phyloP scores from a whole-genome alignment of 2,329 filamentous ascomycete species.

The Plectosphaerella cucumerina region DNA sequence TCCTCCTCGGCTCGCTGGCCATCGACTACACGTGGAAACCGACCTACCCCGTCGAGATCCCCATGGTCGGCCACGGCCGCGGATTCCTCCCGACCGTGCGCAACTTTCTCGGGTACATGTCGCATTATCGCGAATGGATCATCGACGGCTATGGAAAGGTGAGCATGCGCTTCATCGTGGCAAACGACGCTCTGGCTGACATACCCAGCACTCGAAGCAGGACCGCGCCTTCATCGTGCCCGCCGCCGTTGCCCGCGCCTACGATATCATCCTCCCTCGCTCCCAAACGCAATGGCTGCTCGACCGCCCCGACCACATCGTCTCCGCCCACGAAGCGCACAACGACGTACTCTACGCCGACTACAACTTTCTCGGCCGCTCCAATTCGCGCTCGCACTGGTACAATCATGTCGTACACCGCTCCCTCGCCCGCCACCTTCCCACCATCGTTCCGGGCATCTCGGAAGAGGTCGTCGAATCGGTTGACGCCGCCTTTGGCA shows the following conservation, averaged over 20 bases:
- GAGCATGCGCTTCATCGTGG: not conserved
- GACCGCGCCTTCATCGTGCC: conserved; percentile 37
- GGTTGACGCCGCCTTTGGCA: conserved; percentile 28
- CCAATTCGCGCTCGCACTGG: conserved; percentile 29
- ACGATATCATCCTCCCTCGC: conserved; percentile 39
- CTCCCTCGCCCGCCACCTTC: conserved; percentile 35
- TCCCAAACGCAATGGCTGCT: conserved; percentile 41
- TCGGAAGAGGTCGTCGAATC: conserved; percentile 34
- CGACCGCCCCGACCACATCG: conserved; percentile 38
- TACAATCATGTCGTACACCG: conserved; percentile 38
- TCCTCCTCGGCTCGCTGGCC: conserved; percentile 32
- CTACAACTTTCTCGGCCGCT: conserved; percentile 37
- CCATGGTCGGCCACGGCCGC: conserved; percentile 33
- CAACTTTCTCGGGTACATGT: conserved; percentile 34
- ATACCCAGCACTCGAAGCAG: conserved; percentile 33
- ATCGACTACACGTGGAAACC: conserved; percentile 34
- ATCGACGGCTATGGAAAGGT: conserved; percentile 38
- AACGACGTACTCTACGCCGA: conserved; percentile 29
- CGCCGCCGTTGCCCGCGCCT: conserved; percentile 31
- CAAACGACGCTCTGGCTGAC: not conserved
- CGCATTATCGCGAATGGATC: conserved; percentile 33
- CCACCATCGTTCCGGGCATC: conserved; percentile 32
- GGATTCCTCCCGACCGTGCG: conserved; percentile 29
- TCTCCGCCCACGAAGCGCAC: conserved; percentile 37
- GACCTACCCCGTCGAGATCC: conserved; percentile 32